Percentiles rank a stretch among this genome's conserved stretches.
These are phyloP conservation scores for Mycena citricolor DNA, from an alignment of 1,284 basidiomycete genomes.

Conservation along the genomic window DNA sequence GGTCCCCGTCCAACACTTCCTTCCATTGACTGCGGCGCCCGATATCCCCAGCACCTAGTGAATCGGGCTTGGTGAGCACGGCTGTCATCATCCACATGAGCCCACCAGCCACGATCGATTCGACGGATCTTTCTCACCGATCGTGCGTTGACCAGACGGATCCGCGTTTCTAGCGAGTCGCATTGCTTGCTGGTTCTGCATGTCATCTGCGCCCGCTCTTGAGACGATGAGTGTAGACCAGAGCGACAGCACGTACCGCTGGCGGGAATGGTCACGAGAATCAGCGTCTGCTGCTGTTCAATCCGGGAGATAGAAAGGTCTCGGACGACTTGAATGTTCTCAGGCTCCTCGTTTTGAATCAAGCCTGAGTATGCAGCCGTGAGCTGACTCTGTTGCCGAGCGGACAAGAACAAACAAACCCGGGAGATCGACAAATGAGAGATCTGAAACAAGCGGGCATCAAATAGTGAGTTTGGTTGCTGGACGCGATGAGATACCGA, in stretches of 20 bases:
- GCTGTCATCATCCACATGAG: too few species aligned
- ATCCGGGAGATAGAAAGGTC: constrained; percentile 49
- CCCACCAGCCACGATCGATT: too few species aligned
- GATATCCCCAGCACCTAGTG: constrained; percentile 44
- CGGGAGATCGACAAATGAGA: constrained; percentile 56
- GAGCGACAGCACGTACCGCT: constrained; percentile 52
- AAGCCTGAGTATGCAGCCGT: too few species aligned
- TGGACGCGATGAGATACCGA: constrained; percentile 20
- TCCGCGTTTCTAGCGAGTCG: constrained; percentile 53
- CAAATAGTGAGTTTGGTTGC: too few species aligned
- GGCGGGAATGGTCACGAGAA: constrained; percentile 63
- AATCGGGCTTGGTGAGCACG: constrained; percentile 69
- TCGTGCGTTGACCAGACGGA: constrained; percentile 52
- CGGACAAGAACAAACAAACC: constrained; percentile 32
- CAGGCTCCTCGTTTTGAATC: constrained; percentile 51
- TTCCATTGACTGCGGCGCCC: constrained; percentile 46
- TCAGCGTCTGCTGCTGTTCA: constrained; percentile 45
- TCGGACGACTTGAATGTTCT: constrained; percentile 45
- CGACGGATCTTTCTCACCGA: too few species aligned
- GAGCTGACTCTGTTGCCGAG: too few species aligned
- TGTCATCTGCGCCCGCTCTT: constrained; percentile 47
- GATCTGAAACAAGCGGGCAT: constrained; percentile 33
- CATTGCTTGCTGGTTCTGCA: constrained; percentile 62
- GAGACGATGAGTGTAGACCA: not conserved
- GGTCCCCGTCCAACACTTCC: constrained; percentile 50